These are phyloP conservation scores for Dimocarpus longan DNA, from an alignment of 345 rosid species.

Conservation along the genomic window DNA sequence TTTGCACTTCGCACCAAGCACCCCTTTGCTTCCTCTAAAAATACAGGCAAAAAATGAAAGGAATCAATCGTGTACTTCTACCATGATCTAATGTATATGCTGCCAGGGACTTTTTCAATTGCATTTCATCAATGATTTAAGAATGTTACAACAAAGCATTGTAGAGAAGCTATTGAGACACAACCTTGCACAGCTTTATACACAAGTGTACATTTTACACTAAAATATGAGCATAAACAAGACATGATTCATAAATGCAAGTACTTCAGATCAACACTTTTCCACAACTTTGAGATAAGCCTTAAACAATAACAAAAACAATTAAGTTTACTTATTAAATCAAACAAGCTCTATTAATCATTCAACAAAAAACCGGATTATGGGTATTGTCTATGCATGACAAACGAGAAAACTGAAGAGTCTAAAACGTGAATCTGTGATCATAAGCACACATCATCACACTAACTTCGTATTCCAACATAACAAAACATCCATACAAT, in stretches of 20 bases:
- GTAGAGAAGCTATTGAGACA: background rate
- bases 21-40: background rate
- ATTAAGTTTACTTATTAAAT: background rate
- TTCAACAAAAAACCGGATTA: background rate
- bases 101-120: background rate
- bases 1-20: background rate
- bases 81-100: background rate
- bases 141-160: background rate
- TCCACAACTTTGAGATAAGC: background rate
- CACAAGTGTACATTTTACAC: background rate
- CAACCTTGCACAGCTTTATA: background rate
- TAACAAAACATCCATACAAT: background rate
- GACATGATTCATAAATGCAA: background rate
- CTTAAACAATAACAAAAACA: background rate
- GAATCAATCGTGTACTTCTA: background rate
- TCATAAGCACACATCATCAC: background rate
- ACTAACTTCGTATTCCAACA: background rate
- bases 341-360: background rate
- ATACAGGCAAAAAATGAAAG: background rate
- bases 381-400: background rate
- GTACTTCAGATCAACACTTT: background rate
- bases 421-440: background rate
- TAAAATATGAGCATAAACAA: background rate
- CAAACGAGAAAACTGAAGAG: background rate
- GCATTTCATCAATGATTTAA: background rate